A percentile compares a stretch with the other conserved stretches of the same genome.
Evolutionary conservation across 768 basidiomycete species (phyloP).

Genomic region (Rhizopogon vinicolor): DNA sequence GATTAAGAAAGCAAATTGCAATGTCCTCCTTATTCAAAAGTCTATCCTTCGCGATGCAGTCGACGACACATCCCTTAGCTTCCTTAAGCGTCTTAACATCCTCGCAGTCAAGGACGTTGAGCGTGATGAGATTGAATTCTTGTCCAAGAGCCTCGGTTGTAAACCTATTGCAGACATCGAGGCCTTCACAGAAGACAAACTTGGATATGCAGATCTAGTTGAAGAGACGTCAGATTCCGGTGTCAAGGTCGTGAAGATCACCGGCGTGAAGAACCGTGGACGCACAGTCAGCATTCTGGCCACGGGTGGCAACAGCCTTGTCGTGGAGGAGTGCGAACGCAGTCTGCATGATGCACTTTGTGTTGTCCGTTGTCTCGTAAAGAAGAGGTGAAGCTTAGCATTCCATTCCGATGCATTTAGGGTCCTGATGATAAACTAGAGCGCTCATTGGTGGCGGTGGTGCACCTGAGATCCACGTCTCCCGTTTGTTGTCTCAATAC

Average conservation of each 20-base stretch:
- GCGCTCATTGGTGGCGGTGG: conserved; percentile 96
- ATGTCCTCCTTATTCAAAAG: conserved; percentile 98
- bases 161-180: conserved; percentile 98
- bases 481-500: conserved; percentile 84
- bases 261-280: conserved; percentile 91
- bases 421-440: conserved; percentile 29
- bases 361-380: conserved; percentile 96
- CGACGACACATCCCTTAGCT: conserved; percentile 94
- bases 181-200: conserved; percentile 95
- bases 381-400: conserved; percentile 72
- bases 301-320: conserved; percentile 88
- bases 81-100: conserved; percentile 95
- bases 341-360: conserved; percentile 99
- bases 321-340: conserved; percentile 95
- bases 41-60: conserved; percentile 99
- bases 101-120: conserved; percentile 96
- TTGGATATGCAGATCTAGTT: conserved; percentile 93
- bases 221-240: conserved; percentile 83
- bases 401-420: neutral
- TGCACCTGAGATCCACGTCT: conserved; percentile 97
- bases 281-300: conserved; percentile 94
- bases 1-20: conserved; percentile 99
- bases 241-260: conserved; percentile 90
- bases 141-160: conserved; percentile 90
- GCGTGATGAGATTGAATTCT: conserved; percentile 97